A percentile compares a stretch with the other conserved stretches of the same genome.
These are phyloP conservation scores for Penicillium bialowiezense DNA, from an alignment of 495 filamentous ascomycete genomes.

Conservation along the genomic window DNA sequence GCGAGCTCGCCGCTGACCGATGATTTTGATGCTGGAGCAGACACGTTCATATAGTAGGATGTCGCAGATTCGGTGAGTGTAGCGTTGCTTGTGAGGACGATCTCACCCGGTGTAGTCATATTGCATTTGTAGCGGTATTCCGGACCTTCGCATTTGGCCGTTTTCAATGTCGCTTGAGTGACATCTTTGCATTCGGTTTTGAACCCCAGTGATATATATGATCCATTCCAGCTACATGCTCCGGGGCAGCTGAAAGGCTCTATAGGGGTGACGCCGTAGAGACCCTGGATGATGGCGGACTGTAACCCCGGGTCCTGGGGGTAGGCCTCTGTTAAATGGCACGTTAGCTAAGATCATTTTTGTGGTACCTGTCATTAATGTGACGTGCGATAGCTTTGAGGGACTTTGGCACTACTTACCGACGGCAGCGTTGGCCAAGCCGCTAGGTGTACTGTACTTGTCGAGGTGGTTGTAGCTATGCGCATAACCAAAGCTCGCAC, in stretches of 20 bases:
- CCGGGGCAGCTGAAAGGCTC: constrained; percentile 15
- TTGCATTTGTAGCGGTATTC: not conserved
- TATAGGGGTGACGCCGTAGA: constrained; percentile 10
- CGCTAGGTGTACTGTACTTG: no score
- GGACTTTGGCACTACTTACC: constrained; percentile 10
- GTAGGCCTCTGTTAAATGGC: constrained; percentile 6
- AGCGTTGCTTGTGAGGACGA: not conserved
- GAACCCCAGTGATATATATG: constrained; percentile 20
- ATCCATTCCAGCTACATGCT: constrained; percentile 10
- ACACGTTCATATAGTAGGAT: not conserved
- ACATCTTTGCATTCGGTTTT: constrained; percentile 14
- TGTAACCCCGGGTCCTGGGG: constrained; percentile 16
- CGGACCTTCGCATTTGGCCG: constrained; percentile 3
- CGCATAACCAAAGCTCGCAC: constrained; percentile 14
- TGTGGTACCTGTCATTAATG: no score
- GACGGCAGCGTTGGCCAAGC: not conserved
- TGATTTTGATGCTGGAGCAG: no score
- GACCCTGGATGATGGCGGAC: constrained; percentile 12
- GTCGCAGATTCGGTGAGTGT: not conserved
- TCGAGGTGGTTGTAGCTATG: constrained; percentile 16
- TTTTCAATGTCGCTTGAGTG: constrained; percentile 15
- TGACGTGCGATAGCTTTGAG: not conserved
- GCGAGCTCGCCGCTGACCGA: no score
- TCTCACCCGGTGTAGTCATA: not conserved
- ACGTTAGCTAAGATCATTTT: constrained; percentile 9